A percentile compares a stretch with the other conserved stretches of the same genome.
Conservation (phyloP, 768 basidiomycete genomes). For the Xerocomellus chrysenteron region DNA sequence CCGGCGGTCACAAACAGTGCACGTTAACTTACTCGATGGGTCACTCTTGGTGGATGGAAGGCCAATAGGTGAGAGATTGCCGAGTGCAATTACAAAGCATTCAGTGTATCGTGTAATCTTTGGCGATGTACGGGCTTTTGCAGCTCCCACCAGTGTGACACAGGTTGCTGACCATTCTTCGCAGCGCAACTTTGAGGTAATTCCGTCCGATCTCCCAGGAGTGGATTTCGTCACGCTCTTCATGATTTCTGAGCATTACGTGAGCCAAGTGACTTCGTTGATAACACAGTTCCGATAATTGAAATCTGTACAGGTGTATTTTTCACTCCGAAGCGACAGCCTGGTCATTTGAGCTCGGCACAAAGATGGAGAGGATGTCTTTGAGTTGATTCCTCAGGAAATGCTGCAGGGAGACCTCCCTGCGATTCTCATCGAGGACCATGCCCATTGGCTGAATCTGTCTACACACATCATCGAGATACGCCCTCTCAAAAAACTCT, state of each 20-base stretch:
- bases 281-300: background rate
- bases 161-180: no score
- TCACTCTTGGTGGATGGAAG: background rate
- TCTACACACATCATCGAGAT: background rate
- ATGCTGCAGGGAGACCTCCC: background rate
- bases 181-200: background rate
- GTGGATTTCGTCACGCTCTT: background rate
- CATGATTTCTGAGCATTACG: background rate
- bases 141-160: no score
- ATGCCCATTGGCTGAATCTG: slow-evolving; percentile 28
- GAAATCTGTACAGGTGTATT: background rate
- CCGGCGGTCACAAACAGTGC: background rate
- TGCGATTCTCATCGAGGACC: background rate
- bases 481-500: background rate
- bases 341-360: background rate
- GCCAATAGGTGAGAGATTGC: background rate
- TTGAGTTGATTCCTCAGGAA: background rate
- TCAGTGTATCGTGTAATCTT: background rate
- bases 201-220: background rate
- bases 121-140: background rate
- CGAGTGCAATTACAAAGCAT: background rate
- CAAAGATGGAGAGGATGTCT: background rate
- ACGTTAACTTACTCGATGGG: background rate
- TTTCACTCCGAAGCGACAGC: background rate
- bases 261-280: background rate